Evolutionary conservation across 139 green algal species (phyloP).

Genomic region (Tetratostichococcus sp.): DNA sequence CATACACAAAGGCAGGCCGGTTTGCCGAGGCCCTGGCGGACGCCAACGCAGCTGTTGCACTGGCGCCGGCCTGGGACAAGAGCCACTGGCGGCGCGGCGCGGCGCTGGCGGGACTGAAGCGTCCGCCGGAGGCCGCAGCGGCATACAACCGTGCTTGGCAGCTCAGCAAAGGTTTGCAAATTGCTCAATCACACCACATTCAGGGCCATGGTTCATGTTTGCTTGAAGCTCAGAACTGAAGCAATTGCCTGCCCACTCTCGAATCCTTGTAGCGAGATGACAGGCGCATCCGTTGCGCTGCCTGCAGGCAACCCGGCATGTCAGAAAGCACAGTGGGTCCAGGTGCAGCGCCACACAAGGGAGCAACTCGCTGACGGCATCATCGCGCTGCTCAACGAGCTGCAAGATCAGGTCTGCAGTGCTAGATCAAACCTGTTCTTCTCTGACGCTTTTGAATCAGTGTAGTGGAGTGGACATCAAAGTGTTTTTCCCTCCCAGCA

Average conservation of each 20-base stretch:
- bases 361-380: constrained; percentile 33
- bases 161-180: constrained; percentile 3
- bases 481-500: too few species aligned
- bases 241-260: too few species aligned
- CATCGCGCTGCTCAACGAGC: constrained; percentile 13
- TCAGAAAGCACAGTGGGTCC: constrained; percentile 21
- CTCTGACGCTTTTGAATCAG: too few species aligned
- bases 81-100: constrained; percentile 29
- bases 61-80: constrained; percentile 33
- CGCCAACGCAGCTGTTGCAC: constrained; percentile 14
- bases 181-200: not conserved
- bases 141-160: constrained; percentile 24
- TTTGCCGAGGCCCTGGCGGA: constrained; percentile 33
- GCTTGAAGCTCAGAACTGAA: too few species aligned
- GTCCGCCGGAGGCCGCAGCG: constrained; percentile 17
- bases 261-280: too few species aligned
- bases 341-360: constrained; percentile 27
- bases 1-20: constrained; percentile 19
- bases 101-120: constrained; percentile 33
- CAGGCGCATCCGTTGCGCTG: too few species aligned
- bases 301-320: constrained; percentile 19
- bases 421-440: too few species aligned
- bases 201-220: too few species aligned
- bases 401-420: constrained; percentile 3
- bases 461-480: too few species aligned